phyloP scores from a whole-genome alignment of 176 grass and related monocot species.

The Pontederia crassipes region DNA sequence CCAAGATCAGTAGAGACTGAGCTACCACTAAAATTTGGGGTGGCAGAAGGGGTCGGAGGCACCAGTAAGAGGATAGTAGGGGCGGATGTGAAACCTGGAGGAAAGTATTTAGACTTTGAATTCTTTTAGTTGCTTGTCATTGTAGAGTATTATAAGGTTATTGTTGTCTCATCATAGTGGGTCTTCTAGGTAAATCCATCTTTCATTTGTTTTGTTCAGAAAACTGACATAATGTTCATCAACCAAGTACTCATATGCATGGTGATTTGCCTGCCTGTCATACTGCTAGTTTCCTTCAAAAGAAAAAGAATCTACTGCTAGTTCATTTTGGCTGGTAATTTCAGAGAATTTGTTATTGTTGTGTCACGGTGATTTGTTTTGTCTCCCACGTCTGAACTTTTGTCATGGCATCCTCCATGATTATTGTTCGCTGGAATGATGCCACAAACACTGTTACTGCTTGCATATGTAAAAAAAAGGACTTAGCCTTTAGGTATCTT shows the following conservation, averaged over 20 bases:
- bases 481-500: no score
- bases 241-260: neutral
- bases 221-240: neutral
- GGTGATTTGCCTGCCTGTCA: no score
- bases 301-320: no score
- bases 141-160: neutral
- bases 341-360: no score
- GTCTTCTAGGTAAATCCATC: conserved; percentile 3
- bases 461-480: no score
- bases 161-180: neutral
- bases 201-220: neutral
- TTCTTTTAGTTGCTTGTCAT: conserved; percentile 63
- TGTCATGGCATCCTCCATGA: no score
- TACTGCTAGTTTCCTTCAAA: no score
- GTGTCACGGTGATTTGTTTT: no score
- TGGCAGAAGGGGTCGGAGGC: conserved; percentile 19
- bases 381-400: no score
- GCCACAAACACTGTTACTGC: no score
- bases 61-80: conserved; percentile 56
- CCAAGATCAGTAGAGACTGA: conserved; percentile 57
- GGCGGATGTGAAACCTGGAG: conserved; percentile 40
- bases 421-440: no score
- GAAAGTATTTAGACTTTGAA: conserved; percentile 93
- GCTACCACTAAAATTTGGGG: conserved; percentile 43
- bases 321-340: no score